These are phyloP conservation scores for Cystobasidium tubakii DNA, from an alignment of 768 basidiomycete genomes.

Conservation along the genomic window DNA sequence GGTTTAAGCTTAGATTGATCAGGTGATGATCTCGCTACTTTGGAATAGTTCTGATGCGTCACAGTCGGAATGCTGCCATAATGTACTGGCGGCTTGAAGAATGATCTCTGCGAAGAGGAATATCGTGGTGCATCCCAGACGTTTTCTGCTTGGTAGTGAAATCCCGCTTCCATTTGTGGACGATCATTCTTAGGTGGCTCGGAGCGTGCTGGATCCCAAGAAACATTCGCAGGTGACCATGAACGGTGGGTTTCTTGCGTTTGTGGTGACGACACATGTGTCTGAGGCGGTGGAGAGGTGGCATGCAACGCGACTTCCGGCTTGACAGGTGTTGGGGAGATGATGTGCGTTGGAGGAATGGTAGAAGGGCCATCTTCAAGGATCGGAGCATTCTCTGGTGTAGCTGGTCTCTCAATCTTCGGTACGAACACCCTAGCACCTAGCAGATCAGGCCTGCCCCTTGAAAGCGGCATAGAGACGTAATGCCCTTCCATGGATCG, in stretches of 20 bases:
- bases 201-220: slow-evolving; percentile 76
- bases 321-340: slow-evolving; percentile 15
- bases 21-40: slow-evolving; percentile 55
- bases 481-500: slow-evolving; percentile 61
- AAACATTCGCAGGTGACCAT: slow-evolving; percentile 60
- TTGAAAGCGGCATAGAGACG: slow-evolving; percentile 72
- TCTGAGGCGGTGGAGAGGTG: slow-evolving; percentile 35
- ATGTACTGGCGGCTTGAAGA: slow-evolving; percentile 61
- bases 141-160: slow-evolving; percentile 72
- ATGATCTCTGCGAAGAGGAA: slow-evolving; percentile 48
- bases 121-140: slow-evolving; percentile 68
- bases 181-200: slow-evolving; percentile 65
- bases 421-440: slow-evolving; percentile 64
- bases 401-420: slow-evolving; percentile 33
- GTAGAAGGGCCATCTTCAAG: slow-evolving; percentile 38
- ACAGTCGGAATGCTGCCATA: slow-evolving; percentile 63
- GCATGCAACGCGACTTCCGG: neutral
- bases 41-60: slow-evolving; percentile 59
- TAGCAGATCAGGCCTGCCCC: slow-evolving; percentile 53
- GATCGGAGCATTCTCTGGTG: slow-evolving; percentile 48
- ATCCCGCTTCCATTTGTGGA: slow-evolving; percentile 59
- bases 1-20: slow-evolving; percentile 66
- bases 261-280: neutral
- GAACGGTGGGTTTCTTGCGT: slow-evolving; percentile 44
- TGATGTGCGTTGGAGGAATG: slow-evolving; percentile 1